Evolutionary conservation across 306 rosid genomes (phyloP).

Genomic region (Canavalia gladiata): DNA sequence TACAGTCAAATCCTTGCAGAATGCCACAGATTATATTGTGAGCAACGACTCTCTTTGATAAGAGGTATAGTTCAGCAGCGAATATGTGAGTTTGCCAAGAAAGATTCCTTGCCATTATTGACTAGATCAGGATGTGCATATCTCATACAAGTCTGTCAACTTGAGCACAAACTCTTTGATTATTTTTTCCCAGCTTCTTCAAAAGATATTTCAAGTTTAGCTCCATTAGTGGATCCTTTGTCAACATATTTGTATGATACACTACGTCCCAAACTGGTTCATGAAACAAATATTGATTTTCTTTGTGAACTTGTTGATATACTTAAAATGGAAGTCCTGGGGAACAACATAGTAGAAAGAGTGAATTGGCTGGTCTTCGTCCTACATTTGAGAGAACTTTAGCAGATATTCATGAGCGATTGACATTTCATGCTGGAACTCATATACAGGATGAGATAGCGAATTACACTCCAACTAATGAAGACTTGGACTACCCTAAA

Average conservation of each 20-base stretch:
- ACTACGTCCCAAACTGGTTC: constrained; percentile 92
- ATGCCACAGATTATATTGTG: constrained; percentile 95
- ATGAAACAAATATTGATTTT: constrained; percentile 90
- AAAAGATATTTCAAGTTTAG: constrained; percentile 89
- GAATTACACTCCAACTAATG: constrained; percentile 82
- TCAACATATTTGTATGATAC: constrained; percentile 92
- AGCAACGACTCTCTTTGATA: constrained; percentile 93
- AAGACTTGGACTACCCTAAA: constrained; percentile 95
- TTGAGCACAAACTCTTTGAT: constrained; percentile 91
- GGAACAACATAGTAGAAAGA: constrained; percentile 77
- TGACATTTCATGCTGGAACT: constrained; percentile 96
- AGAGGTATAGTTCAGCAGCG: constrained; percentile 89
- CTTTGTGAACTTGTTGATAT: constrained; percentile 97
- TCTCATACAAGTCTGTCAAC: constrained; percentile 99
- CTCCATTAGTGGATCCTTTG: constrained; percentile 96
- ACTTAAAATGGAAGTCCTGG: constrained; percentile 91
- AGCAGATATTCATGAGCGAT: constrained; percentile 95
- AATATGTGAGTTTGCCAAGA: constrained; percentile 93
- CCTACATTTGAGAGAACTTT: constrained; percentile 95
- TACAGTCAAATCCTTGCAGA: constrained; percentile 88
- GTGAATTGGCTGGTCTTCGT: constrained; percentile 86
- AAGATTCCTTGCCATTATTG: constrained; percentile 92
- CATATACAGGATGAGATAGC: constrained; percentile 97
- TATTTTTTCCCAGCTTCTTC: constrained; percentile 96
- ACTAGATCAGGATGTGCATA: constrained; percentile 99